Evolutionary conservation across 1,139 yeast species (phyloP), one percentile per base, ranked within the genome.

Genomic region (Kurtzmaniella quercitrusa): DNA sequence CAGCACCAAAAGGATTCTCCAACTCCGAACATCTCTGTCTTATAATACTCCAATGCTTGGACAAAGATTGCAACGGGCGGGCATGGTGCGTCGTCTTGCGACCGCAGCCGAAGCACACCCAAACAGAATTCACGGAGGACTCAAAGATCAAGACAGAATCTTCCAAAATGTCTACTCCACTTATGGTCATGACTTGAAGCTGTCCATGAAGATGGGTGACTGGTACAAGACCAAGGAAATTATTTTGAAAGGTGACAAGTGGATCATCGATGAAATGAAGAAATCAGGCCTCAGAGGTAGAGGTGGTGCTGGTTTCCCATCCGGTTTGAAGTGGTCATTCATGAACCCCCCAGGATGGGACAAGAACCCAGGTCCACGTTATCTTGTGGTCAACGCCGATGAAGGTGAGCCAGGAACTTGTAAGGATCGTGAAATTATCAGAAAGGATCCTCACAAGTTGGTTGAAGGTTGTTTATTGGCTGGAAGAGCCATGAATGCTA

Each of bases 311-410:
- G 95, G 95, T 19, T 87, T 87, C 74, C 95, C 95, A 41, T 80
- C 89, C 20, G 95, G 95, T 39, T 76, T 87, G 57, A 87, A 87
- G 66, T 87, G 94, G 94, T 84, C 94, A 16, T 87, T 87, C 60
- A 87, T 87, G 95, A 87, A 87, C 67, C 95, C 95, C 42, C 95
- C 95, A 41, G 93, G 93, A 47, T 87, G 95, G 95, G 94, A 87
- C 52, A 87, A 86, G 62, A 86, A 86, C 63, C 69, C 66, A 16
- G 95, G 95, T 18, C 93, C 95, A 49, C 78, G 95, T 61, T 87
- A 87, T 61, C 74, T 87, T 50, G 94, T 87, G 41, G 88, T 87
- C 56, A 87, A 87, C 64, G 95, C 95, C 46, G 95, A 88, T 71
- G 95, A 87, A 66, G 95, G 95, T 56, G 95, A 87, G 65, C 95